Conservation (phyloP, 1,284 basidiomycete genomes). For the Boletus nobilissimus region DNA sequence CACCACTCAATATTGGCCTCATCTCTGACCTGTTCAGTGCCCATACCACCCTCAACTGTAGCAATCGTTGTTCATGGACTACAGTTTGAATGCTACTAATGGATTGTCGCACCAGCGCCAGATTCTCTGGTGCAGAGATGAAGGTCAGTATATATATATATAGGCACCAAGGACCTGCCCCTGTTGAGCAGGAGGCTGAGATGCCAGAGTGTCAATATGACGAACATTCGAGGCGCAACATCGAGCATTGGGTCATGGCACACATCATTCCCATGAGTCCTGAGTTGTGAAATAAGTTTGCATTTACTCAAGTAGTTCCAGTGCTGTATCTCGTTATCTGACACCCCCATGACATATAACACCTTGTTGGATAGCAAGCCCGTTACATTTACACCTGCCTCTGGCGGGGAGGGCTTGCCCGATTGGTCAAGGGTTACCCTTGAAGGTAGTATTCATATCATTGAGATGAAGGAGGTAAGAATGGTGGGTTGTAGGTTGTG, state of each 20-base stretch:
- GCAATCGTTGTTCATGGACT: no score
- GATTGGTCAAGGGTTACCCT: conserved; percentile 69
- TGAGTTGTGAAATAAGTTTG: not conserved
- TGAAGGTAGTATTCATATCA: conserved; percentile 62
- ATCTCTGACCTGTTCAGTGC: no score
- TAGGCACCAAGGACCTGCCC: conserved; percentile 66
- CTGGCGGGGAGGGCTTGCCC: conserved; percentile 51
- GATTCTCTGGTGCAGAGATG: no score
- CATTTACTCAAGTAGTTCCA: conserved; percentile 18
- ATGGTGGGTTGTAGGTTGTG: not conserved
- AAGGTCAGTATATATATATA: no score
- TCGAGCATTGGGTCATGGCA: conserved; percentile 76
- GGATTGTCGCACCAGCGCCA: no score
- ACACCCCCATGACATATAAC: conserved; percentile 46
- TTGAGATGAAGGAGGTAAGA: conserved; percentile 55
- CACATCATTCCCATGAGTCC: conserved; percentile 76
- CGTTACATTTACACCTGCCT: conserved; percentile 58
- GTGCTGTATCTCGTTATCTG: conserved; percentile 46
- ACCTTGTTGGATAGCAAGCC: conserved; percentile 67
- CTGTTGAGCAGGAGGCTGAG: conserved; percentile 55
- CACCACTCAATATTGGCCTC: no score
- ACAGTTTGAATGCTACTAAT: no score
- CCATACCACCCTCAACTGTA: not conserved
- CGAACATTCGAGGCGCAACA: conserved; percentile 64
- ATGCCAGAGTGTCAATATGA: conserved; percentile 75